These are phyloP conservation scores for Obelidium mucronatum DNA, from an alignment of 192 early-diverging fungal species.

Conservation along the genomic window DNA sequence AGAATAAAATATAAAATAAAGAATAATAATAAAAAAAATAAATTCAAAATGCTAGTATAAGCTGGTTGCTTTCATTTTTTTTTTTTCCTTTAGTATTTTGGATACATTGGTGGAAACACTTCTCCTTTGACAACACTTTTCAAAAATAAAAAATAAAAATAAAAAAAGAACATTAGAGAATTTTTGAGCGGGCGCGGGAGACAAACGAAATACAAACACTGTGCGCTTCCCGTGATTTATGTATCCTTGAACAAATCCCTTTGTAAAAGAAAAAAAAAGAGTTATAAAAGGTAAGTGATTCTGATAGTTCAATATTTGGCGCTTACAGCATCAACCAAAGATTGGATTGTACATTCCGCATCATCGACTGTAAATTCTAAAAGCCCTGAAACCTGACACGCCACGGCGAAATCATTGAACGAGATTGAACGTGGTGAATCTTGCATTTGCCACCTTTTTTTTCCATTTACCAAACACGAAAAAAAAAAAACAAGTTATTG, in stretches of 20 bases:
- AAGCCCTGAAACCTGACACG: slow-evolving; percentile 14
- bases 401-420: slow-evolving; percentile 7
- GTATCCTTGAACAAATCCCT: slow-evolving; percentile 30
- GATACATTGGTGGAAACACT: slow-evolving; percentile 23
- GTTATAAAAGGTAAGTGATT: no score
- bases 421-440: slow-evolving; percentile 3
- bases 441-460: background rate
- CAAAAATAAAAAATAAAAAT: background rate
- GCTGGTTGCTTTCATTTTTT: background rate
- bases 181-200: background rate
- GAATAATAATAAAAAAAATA: background rate
- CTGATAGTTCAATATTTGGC: no score
- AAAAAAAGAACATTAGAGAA: background rate
- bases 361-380: slow-evolving; percentile 16
- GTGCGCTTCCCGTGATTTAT: slow-evolving; percentile 6
- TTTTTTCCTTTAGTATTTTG: background rate
- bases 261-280: no score
- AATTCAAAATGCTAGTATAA: background rate
- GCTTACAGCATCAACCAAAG: slow-evolving; percentile 16
- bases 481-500: background rate
- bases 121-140: background rate
- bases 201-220: slow-evolving; percentile 10
- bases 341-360: slow-evolving; percentile 15
- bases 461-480: background rate
- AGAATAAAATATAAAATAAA: no score